Evolutionary conservation across 2,329 filamentous ascomycete genomes (phyloP).

Genomic region (Mariannaea elegans): DNA sequence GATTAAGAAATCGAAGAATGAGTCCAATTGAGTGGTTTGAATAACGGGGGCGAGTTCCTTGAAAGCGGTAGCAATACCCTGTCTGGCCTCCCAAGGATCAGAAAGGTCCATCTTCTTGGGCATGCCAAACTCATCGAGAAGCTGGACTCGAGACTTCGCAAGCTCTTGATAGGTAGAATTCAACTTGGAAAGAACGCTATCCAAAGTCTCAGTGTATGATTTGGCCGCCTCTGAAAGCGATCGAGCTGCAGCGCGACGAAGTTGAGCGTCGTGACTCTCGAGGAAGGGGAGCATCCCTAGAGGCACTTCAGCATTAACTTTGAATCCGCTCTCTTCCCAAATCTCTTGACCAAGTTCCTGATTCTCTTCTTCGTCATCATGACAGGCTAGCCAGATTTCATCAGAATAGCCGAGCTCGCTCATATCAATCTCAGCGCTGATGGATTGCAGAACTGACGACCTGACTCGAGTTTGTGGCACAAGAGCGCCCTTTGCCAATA

Average conservation of each 20-base stretch:
- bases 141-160: slow-evolving; percentile 82
- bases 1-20: slow-evolving; percentile 86
- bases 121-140: slow-evolving; percentile 95
- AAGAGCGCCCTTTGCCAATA: slow-evolving; percentile 81
- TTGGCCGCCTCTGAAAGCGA: slow-evolving; percentile 79
- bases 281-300: slow-evolving; percentile 79
- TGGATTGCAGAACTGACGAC: slow-evolving; percentile 85
- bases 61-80: slow-evolving; percentile 88
- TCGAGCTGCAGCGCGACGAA: slow-evolving; percentile 84
- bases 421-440: slow-evolving; percentile 91
- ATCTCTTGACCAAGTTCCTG: slow-evolving; percentile 84
- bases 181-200: slow-evolving; percentile 70
- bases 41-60: slow-evolving; percentile 80
- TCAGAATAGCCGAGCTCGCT: slow-evolving; percentile 86
- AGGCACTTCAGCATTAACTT: slow-evolving; percentile 72
- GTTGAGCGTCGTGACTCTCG: slow-evolving; percentile 79
- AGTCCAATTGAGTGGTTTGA: slow-evolving; percentile 73
- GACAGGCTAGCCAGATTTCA: slow-evolving; percentile 92
- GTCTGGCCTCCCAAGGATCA: slow-evolving; percentile 91
- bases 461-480: slow-evolving; percentile 83
- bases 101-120: slow-evolving; percentile 85
- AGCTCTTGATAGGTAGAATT: slow-evolving; percentile 78
- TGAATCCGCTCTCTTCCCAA: slow-evolving; percentile 92
- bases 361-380: slow-evolving; percentile 92
- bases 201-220: slow-evolving; percentile 66